A percentile compares a stretch with the other conserved stretches of the same genome.
Evolutionary conservation across 495 filamentous ascomycete genomes (phyloP).

Genomic region (Daldinia loculata): DNA sequence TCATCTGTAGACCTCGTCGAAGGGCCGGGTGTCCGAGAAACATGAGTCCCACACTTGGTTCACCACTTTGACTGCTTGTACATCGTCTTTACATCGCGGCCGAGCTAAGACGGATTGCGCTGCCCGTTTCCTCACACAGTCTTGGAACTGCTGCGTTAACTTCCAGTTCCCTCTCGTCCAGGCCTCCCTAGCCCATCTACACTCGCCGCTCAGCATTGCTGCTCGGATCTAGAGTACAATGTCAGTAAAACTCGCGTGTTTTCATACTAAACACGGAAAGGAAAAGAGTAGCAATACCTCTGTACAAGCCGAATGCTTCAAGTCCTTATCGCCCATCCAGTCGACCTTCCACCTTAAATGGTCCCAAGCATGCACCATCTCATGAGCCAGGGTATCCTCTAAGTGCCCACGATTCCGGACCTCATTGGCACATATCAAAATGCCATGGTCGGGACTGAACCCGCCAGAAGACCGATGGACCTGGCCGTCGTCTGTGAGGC

Average conservation of each 20-base stretch:
- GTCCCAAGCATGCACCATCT: conserved; percentile 98
- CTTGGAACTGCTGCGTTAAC: conserved; percentile 89
- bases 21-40: conserved; percentile 91
- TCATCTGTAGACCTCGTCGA: conserved; percentile 95
- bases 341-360: conserved; percentile 91
- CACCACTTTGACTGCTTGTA: conserved; percentile 84
- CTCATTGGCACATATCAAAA: conserved; percentile 89
- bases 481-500: conserved; percentile 53
- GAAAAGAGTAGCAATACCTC: conserved; percentile 66
- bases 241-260: conserved; percentile 18
- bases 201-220: conserved; percentile 90
- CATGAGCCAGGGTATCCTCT: conserved; percentile 95
- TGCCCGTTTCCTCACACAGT: conserved; percentile 85
- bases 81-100: conserved; percentile 84
- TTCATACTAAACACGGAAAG: neutral
- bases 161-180: conserved; percentile 84
- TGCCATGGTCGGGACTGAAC: conserved; percentile 83
- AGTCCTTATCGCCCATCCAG: conserved; percentile 67
- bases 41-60: conserved; percentile 99
- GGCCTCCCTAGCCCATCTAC: conserved; percentile 87
- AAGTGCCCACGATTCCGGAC: conserved; percentile 75
- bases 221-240: conserved; percentile 75
- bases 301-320: conserved; percentile 93
- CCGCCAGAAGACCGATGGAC: conserved; percentile 71
- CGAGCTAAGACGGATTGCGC: conserved; percentile 75